Evolutionary conservation across 2,329 filamentous ascomycete species (phyloP).

Genomic region (Dactylella cylindrospora): DNA sequence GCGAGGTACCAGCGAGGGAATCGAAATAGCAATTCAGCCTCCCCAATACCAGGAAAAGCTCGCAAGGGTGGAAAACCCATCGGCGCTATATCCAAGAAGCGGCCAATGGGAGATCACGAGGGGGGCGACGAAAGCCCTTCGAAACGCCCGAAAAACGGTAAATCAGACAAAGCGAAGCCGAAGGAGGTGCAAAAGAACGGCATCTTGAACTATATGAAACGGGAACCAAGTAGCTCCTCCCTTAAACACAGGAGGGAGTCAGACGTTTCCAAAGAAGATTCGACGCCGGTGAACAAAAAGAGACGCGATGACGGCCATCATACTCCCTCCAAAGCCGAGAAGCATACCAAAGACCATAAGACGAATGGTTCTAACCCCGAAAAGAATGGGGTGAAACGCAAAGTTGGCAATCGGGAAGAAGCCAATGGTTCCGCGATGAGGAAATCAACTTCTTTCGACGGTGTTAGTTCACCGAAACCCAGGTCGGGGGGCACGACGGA

Average conservation of each 20-base stretch:
- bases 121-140: conserved; percentile 42
- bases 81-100: conserved; percentile 40
- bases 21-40: conserved; percentile 41
- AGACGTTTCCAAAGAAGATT: conserved; percentile 29
- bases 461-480: conserved; percentile 16
- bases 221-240: conserved; percentile 26
- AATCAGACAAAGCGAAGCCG: background rate
- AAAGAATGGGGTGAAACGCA: conserved; percentile 35
- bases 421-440: conserved; percentile 21
- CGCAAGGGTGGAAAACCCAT: conserved; percentile 33
- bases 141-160: conserved; percentile 42
- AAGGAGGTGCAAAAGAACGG: conserved; percentile 42
- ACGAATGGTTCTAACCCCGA: conserved; percentile 17
- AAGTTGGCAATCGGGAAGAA: conserved; percentile 26
- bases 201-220: conserved; percentile 38
- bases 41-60: conserved; percentile 35
- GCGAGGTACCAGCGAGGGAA: conserved; percentile 41
- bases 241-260: conserved; percentile 38
- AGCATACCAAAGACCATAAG: conserved; percentile 26
- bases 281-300: conserved; percentile 29
- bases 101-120: conserved; percentile 36
- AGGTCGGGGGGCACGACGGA: conserved; percentile 22
- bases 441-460: conserved; percentile 8
- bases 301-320: conserved; percentile 31
- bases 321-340: conserved; percentile 11